Percentiles rank a stretch among this genome's conserved stretches.
These are phyloP conservation scores for Spironucleus salmonicida DNA, from an alignment of 208 protist genomes.

Conservation along the genomic window DNA sequence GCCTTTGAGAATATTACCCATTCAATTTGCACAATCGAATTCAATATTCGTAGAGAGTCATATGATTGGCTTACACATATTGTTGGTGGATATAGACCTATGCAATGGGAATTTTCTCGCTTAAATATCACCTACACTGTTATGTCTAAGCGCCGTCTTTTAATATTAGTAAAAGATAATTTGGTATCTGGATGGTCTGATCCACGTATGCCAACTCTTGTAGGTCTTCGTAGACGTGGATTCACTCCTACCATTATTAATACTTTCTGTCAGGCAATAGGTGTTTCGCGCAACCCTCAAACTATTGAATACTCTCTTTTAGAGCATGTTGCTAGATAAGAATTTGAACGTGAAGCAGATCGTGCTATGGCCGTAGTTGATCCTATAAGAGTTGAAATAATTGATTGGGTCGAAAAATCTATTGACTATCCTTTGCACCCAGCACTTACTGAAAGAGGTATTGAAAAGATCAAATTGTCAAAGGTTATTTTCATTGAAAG, in stretches of 20 bases:
- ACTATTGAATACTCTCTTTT: conserved; percentile 19
- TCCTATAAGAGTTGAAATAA: conserved; percentile 33
- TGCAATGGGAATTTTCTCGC: conserved; percentile 88
- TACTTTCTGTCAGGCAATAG: conserved; percentile 77
- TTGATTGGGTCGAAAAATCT: conserved; percentile 39
- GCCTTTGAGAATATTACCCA: conserved; percentile 97
- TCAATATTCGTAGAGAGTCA: conserved; percentile 75
- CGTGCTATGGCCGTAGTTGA: conserved; percentile 38
- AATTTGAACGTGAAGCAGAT: conserved; percentile 19
- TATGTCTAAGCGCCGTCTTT: conserved; percentile 91
- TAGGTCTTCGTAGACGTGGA: conserved; percentile 79
- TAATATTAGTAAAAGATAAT: conserved; percentile 71
- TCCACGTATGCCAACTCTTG: conserved; percentile 78
- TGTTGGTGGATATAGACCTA: conserved; percentile 50
- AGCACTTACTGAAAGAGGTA: conserved; percentile 32
- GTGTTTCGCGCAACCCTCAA: conserved; percentile 59
- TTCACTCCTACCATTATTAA: conserved; percentile 87
- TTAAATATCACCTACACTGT: conserved; percentile 85
- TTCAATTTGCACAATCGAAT: conserved; percentile 98
- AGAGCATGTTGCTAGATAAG: conserved; percentile 22
- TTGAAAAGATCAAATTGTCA: conserved; percentile 21
- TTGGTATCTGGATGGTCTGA: conserved; percentile 87
- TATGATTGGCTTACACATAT: conserved; percentile 77
- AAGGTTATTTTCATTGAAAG: conserved; percentile 34
- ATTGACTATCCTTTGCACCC: conserved; percentile 37